These are phyloP conservation scores for Cucumis variabilis DNA, from an alignment of 331 rosid genomes.

Conservation along the genomic window DNA sequence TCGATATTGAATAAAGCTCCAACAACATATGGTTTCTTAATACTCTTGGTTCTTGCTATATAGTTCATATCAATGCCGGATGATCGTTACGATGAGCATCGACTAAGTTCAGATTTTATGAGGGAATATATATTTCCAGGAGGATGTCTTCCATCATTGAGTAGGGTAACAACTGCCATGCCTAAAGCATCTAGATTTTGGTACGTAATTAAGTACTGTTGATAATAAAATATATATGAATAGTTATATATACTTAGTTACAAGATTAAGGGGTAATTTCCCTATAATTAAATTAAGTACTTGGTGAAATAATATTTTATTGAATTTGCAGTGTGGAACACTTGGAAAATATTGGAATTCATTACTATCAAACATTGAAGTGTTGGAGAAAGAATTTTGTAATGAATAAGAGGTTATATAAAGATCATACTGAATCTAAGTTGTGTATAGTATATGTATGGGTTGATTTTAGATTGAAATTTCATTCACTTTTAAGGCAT, in stretches of 20 bases:
- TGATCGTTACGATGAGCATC: slow-evolving; percentile 76
- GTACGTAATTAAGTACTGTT: slow-evolving; percentile 40
- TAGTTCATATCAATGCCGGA: slow-evolving; percentile 96
- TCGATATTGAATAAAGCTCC: too few relatives aligned
- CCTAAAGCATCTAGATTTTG: slow-evolving; percentile 67
- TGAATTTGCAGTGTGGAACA: slow-evolving; percentile 61
- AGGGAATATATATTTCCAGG: slow-evolving; percentile 94
- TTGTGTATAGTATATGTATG: neutral
- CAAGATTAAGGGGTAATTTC: neutral
- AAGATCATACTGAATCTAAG: too few relatives aligned
- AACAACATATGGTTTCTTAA: slow-evolving; percentile 2
- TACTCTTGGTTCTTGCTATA: too few relatives aligned
- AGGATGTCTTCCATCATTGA: slow-evolving; percentile 86
- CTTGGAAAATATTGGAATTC: slow-evolving; percentile 78
- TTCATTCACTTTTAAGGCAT: neutral
- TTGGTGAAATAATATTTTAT: too few relatives aligned
- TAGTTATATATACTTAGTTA: too few relatives aligned
- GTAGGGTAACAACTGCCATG: slow-evolving; percentile 91
- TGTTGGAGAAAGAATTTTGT: slow-evolving; percentile 81
- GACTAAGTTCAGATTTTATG: slow-evolving; percentile 90
- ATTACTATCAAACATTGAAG: slow-evolving; percentile 81
- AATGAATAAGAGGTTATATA: slow-evolving; percentile 63
- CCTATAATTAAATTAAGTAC: too few relatives aligned
- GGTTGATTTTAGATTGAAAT: neutral
- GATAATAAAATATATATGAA: too few relatives aligned